Base-by-base conservation (phyloP, 495 filamentous ascomycete species). In the Mytilinidion resinicola region DNA sequence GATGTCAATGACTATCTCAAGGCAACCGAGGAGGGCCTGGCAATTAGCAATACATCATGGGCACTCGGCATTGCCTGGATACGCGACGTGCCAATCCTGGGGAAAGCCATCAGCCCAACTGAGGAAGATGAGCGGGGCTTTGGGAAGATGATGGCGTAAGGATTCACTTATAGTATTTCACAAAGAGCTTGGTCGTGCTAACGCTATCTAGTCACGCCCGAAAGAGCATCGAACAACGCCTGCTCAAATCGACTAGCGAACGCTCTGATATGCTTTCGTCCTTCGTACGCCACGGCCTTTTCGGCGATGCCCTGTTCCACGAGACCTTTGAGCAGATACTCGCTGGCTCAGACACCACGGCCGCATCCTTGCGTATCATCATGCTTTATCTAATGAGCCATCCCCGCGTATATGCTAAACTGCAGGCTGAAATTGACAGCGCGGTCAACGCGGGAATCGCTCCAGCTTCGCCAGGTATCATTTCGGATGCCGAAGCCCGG, bases 1-100 rank as follows among this genome's bases (percentile, higher is more conserved):
- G 81, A 85, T 62, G 64, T 77, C 14, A 72, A 76, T 55, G 74
- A 73, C 38, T 82, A 79, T 56, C 68, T 81, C 36, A 59, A 68
- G 47, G 70, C 70, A 9, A 47, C 67, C 1, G 73, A 76, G 37
- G 68, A 72, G 20, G 62, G 62, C 7, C 53, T 64, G 15, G 12
- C 5, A 1, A 64, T 64, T 43, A 57, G 37, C 5, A 64, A 64
- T 36, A 12, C 50, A 34, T 34, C 57, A 1, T 64, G 46, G 21
- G 62, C 46, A 11, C 47, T 64, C 1, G 62, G 62, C 0, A 56
- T 47, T 19, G 9, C 34, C 0, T 64, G 62, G 62, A 37, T 64
- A n/a, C 62, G 42, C 42, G 43, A 56, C 12, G 36, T 57, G n/a
- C 62, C 57, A 1, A 44, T 64, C 34, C 33, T 64, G 12, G 62